Base-by-base conservation (phyloP, 805 yeast species). In the Kodamaea sagamina region DNA sequence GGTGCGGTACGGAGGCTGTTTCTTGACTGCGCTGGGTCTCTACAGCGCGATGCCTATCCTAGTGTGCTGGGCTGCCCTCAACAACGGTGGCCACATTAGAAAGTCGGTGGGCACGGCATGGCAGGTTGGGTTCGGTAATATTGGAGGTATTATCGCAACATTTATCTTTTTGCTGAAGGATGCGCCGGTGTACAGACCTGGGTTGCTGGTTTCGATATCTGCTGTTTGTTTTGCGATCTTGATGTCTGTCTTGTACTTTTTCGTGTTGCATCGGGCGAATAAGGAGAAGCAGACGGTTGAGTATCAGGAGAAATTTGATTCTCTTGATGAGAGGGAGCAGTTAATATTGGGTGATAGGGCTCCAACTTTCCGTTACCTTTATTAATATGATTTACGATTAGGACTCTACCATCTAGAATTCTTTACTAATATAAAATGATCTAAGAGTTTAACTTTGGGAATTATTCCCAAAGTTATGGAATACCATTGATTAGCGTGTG, bases 61-160 rank as follows among this genome's bases (percentile, higher is more conserved):
- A 12, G 78, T 83, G 9, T 82, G 88, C 62, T 82, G 88, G 88
- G 61, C 75, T 15, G 71, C 81, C 8, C 65, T 82, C 57, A 82
- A 82, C 54, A 75, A 78, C 46, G 74, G 78, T 6, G 86, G 88
- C 8, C 88, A 83, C 57, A 59, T 74, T 15, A 68, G 87, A 52
- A 79, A 81, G 46, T 71, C 78, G 39, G 78, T 77, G 10, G 81
- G 79, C 7, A 67, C 82, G 8, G 83, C 81, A 1, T 76, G 75
- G 69, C 81, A 79, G 52, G 76, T 83, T 53, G 88, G 88, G 0
- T 81, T 83, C 53, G 89, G 87, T 42, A 83, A 83, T 62, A 81
- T 81, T 54, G 89, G 88, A 36, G 88, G 87, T 47, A 82, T 83
- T 52, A 72, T 82, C 43, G 67, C 87, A 4, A 74, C 86, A 1